Evolutionary conservation across 2,329 filamentous ascomycete genomes (phyloP), one percentile per base, ranked within the genome.

Genomic region (Paracoccidioides brasiliensis): DNA sequence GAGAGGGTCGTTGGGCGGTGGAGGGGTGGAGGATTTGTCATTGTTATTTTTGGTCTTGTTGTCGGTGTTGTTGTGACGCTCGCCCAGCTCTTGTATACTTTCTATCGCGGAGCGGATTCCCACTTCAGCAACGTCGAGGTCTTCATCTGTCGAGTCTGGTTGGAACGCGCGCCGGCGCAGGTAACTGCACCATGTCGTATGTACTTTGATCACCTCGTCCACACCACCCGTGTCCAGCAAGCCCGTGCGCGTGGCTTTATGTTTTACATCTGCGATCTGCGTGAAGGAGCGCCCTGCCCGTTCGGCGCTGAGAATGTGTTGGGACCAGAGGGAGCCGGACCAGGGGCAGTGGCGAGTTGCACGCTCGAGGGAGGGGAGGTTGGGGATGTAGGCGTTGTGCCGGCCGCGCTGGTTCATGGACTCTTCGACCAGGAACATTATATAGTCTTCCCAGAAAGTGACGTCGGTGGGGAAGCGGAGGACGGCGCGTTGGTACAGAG

Each of bases 141-240:
- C 88, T 66, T 96, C 90, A 56, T 91, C 87, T 1, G 81, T 81
- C 1, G 86, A 82, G 57, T 82, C 81, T 1, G 82, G 78, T 55
- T 83, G 77, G 74, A 95, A 90, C 15, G 91, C 89, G 51, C 84
- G 84, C 30, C 93, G 85, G 61, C 91, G 89, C 22, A 98, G 78
- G 63, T 91, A 97, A 52, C 89, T 90, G 66, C 91, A 96, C 93
- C 93, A 98, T 0, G 90, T 86, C 54, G 88, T 83, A 65, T 96
- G 90, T 65, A 97, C 88, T 64, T 95, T 89, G 57, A 97, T 80
- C 37, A 96, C 83, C 61, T 90, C 87, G 52, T 89, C 83, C 78
- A 96, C 85, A 30, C 90, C 90, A 58, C 89, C 84, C 59, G 86
- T 84, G 67, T 95, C 90, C 4, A 97, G 77, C 44, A 94, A 78